Base-by-base conservation (phyloP, 129 eudicot genomes). In the Lactuca saligna region DNA sequence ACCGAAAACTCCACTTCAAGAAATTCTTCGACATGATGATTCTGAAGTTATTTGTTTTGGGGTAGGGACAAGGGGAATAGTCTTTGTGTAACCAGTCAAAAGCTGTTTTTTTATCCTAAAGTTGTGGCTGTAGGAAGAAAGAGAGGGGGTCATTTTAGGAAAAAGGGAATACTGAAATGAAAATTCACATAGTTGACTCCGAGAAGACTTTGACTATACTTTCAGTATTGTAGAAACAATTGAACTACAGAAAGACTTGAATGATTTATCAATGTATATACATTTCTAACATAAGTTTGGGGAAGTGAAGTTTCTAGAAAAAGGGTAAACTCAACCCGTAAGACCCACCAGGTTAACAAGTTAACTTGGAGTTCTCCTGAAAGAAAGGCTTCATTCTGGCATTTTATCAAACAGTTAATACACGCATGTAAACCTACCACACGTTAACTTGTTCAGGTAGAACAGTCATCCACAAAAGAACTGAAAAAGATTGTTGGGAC, bases 71-170 rank as follows among this genome's bases (percentile, higher is more conserved):
- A 38, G 37, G 61, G 55, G 57, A 3, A 2, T 31, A 74, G 72
- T 73, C 65, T 56, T 63, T 55, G 49, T 53, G 57, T 38, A 65
- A 66, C 57, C 71, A 49, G 78, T 73, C 78, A 73, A 75, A 35
- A 42, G 55, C 49, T 75, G 37, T 48, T 15, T 17, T 64, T 74
- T 57, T 46, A 68, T 66, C n/a, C 61, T 66, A 35, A 57, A 34
- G 57, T 35, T 67, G 66, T 73, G 57, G 66, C 8, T 65, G 65
- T 34, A 65, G 72, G 67, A 70, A 73, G 70, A 63, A 25, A 37
- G 46, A 71, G 59, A 31, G 62, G 37, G 38, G 0, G 37, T 37
- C 63, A 38, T 44, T 63, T 17, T 39, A 33, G 54, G 68, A 41
- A 29, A 17, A 41, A 38, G 4, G 10, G 54, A 25, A 2, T 39